A percentile compares a stretch with the other conserved stretches of the same genome.
Conservation (phyloP, 169 alveolate species). For the Theileria orientalis region DNA sequence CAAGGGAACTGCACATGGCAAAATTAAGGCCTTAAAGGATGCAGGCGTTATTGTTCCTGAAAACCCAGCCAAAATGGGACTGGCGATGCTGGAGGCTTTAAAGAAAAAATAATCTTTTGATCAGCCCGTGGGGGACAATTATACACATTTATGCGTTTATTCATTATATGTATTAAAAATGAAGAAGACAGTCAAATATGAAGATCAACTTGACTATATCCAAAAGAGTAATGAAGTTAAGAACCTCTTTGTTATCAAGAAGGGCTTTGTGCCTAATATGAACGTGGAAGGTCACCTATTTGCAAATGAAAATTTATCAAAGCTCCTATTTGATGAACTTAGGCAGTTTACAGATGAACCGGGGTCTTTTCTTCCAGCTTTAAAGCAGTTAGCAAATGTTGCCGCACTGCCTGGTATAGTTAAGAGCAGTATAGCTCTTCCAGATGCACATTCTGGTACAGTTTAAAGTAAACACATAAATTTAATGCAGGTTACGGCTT, state of each 20-base stretch:
- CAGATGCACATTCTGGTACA: constrained; percentile 81
- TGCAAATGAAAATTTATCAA: constrained; percentile 74
- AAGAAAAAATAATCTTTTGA: constrained; percentile 1
- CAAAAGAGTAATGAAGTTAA: constrained; percentile 18
- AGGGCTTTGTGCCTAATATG: constrained; percentile 84
- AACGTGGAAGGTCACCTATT: constrained; percentile 79
- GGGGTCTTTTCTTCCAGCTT: constrained; percentile 85
- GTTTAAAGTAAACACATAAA: background rate
- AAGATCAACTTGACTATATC: constrained; percentile 28
- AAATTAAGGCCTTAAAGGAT: constrained; percentile 85
- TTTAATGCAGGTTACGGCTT: constrained; percentile 81
- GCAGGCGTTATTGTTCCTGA: constrained; percentile 89
- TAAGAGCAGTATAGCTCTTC: constrained; percentile 81
- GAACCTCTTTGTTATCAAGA: constrained; percentile 62
- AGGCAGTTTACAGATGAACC: constrained; percentile 38
- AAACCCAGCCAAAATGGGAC: constrained; percentile 88
- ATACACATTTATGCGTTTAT: constrained; percentile 16
- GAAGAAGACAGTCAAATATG: constrained; percentile 11
- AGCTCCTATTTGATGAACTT: constrained; percentile 76
- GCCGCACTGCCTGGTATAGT: constrained; percentile 88
- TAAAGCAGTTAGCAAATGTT: constrained; percentile 85
- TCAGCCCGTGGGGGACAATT: background rate
- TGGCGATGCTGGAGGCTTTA: constrained; percentile 51
- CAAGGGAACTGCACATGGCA: constrained; percentile 95
- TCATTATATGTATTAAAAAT: background rate